phyloP scores from a whole-genome alignment of 177 flowering plant species.

The Vitis hybrid region DNA sequence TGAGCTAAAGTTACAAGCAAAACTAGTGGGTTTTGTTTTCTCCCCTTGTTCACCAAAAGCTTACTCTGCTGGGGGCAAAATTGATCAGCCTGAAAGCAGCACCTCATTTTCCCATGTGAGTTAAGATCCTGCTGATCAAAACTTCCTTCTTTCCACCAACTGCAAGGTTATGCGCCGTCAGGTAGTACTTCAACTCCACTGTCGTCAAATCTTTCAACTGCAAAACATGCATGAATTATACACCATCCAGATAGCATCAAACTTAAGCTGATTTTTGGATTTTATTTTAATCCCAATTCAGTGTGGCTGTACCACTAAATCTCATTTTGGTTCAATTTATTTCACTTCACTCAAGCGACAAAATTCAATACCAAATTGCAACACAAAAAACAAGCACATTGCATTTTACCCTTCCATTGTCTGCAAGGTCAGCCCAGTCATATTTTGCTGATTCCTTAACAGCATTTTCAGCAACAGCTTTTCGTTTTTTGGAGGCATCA shows the following conservation, averaged over 20 bases:
- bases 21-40: too few relatives aligned
- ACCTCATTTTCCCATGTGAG: conserved; percentile 69
- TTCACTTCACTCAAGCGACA: background rate
- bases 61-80: too few relatives aligned
- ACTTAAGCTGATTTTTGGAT: too few relatives aligned
- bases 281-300: too few relatives aligned
- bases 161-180: conserved; percentile 68
- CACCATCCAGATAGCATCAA: too few relatives aligned
- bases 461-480: conserved; percentile 62
- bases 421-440: conserved; percentile 85
- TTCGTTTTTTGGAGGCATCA: conserved; percentile 68
- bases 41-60: too few relatives aligned
- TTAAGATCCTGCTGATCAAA: conserved; percentile 63
- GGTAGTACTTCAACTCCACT: conserved; percentile 63
- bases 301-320: background rate
- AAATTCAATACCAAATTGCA: background rate
- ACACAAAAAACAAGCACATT: background rate
- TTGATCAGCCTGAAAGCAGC: background rate
- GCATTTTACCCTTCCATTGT: conserved; percentile 68
- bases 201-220: conserved; percentile 82
- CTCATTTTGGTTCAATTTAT: background rate
- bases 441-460: conserved; percentile 47
- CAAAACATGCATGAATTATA: conserved; percentile 18
- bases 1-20: too few relatives aligned
- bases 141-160: conserved; percentile 79